A percentile compares a stretch with the other conserved stretches of the same genome.
phyloP scores from a whole-genome alignment of 176 grass and related monocot genomes.

The Hordeum marinum region DNA sequence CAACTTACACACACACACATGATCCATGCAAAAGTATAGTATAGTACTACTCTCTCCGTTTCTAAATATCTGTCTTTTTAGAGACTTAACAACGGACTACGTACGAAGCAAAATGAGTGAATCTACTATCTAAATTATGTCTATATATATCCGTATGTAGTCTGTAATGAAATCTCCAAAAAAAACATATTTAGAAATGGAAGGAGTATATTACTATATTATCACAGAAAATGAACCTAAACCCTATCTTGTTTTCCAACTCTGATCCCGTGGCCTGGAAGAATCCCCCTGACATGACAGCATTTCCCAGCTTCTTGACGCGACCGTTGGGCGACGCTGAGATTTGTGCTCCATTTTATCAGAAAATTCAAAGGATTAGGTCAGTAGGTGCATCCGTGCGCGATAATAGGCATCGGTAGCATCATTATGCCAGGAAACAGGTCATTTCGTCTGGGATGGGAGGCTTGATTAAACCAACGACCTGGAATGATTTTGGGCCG shows the following conservation, averaged over 20 bases:
- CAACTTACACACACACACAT: slow-evolving; percentile 9
- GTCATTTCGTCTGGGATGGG: not conserved
- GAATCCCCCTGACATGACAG: slow-evolving; percentile 1
- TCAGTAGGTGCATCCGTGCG: not conserved
- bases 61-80: too few relatives aligned
- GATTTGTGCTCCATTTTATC: not conserved
- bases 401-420: not conserved
- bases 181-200: too few relatives aligned
- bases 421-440: slow-evolving; percentile 15
- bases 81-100: too few relatives aligned
- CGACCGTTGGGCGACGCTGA: not conserved
- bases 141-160: too few relatives aligned
- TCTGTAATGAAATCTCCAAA: too few relatives aligned
- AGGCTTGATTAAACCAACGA: not conserved
- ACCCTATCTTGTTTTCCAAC: not conserved
- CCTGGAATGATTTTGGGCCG: not conserved
- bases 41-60: too few relatives aligned
- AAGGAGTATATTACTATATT: too few relatives aligned
- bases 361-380: slow-evolving; percentile 1
- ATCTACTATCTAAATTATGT: too few relatives aligned
- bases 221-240: not conserved
- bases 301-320: not conserved
- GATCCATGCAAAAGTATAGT: slow-evolving; percentile 3
- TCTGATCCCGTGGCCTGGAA: not conserved
- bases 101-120: too few relatives aligned